Evolutionary conservation across 1,139 yeast species (phyloP).

Genomic region (Yamadazyma songkhlaensis): DNA sequence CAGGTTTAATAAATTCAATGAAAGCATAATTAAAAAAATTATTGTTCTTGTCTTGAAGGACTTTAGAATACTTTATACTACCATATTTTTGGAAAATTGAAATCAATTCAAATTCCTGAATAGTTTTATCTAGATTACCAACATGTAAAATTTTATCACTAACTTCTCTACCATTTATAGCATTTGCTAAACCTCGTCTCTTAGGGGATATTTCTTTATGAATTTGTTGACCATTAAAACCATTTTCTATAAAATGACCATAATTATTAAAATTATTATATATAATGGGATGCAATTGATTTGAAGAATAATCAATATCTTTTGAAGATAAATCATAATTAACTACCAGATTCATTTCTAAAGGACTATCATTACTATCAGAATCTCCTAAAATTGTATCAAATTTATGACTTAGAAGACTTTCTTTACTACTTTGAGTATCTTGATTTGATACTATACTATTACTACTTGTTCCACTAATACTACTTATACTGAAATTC

Average conservation of each 20-base stretch:
- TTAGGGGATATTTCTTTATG: neutral
- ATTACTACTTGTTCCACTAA: too few relatives aligned
- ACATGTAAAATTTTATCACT: constrained; percentile 73
- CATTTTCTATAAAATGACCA: neutral
- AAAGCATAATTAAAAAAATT: constrained; percentile 81
- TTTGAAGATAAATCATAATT: too few relatives aligned
- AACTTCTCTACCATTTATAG: constrained; percentile 79
- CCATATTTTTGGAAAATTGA: constrained; percentile 67
- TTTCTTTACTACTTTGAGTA: too few relatives aligned
- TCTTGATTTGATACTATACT: too few relatives aligned
- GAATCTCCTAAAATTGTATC: too few relatives aligned
- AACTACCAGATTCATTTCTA: too few relatives aligned
- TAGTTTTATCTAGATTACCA: constrained; percentile 66
- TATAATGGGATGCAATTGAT: neutral
- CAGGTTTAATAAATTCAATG: constrained; percentile 63
- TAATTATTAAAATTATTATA: neutral
- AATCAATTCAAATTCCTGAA: constrained; percentile 59
- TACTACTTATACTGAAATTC: too few relatives aligned
- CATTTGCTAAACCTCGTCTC: constrained; percentile 36
- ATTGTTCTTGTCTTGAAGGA: constrained; percentile 72
- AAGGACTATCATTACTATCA: too few relatives aligned
- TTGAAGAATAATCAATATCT: too few relatives aligned
- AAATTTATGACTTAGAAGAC: too few relatives aligned
- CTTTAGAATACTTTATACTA: constrained; percentile 57
- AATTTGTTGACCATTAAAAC: neutral